Conservation (phyloP, 371 early-diverging fungal species). For the Zopfochytrium polystomum region DNA sequence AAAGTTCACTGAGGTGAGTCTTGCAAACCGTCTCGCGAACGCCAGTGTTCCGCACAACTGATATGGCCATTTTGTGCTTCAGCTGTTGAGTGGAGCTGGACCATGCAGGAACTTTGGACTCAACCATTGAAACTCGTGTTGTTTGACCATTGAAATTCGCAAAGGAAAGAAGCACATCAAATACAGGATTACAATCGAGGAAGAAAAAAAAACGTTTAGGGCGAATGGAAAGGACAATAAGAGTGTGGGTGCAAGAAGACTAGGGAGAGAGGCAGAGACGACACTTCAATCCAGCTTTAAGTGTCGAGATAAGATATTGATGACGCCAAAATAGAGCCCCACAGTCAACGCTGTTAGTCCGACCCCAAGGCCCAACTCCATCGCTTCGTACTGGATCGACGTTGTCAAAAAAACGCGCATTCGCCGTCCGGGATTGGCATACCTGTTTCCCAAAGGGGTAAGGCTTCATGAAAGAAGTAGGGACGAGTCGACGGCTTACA, state of each 20-base stretch:
- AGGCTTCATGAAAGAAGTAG: background rate
- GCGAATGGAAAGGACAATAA: too few relatives aligned
- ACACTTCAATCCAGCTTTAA: constrained; percentile 19
- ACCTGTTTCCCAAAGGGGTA: background rate
- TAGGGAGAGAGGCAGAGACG: too few relatives aligned
- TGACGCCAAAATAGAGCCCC: background rate
- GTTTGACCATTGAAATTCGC: background rate
- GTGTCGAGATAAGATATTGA: background rate
- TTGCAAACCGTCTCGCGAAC: background rate
- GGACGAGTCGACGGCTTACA: constrained; percentile 35
- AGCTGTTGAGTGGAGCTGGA: constrained; percentile 42
- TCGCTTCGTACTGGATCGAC: constrained; percentile 53
- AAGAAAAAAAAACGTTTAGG: background rate
- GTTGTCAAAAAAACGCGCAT: constrained; percentile 59
- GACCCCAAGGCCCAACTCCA: constrained; percentile 63
- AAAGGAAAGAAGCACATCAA: constrained; percentile 1
- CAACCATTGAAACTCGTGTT: constrained; percentile 19
- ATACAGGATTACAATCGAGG: background rate
- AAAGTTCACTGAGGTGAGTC: constrained; percentile 41
- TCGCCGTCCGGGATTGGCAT: constrained; percentile 13
- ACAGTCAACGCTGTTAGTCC: constrained; percentile 28
- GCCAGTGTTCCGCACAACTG: background rate
- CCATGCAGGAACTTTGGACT: constrained; percentile 40
- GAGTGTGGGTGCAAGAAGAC: too few relatives aligned
- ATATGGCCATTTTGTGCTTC: background rate